phyloP scores from a whole-genome alignment of 306 rosid species.

The Lathyrus sativus region DNA sequence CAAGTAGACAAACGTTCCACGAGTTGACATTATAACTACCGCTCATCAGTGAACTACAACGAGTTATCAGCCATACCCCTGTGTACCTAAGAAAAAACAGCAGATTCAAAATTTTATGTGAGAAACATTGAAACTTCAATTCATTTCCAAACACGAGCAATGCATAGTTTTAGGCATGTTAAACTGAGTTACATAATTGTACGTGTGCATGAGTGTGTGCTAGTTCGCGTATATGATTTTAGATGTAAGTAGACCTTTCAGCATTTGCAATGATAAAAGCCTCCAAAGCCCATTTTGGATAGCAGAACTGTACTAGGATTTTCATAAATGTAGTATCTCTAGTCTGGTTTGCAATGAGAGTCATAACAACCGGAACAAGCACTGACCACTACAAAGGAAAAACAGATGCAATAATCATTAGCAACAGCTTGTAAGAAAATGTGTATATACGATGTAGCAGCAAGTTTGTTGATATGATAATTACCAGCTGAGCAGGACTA shows the following conservation, averaged over 20 bases:
- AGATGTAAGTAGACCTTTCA: constrained; percentile 34
- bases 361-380: constrained; percentile 81
- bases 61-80: constrained; percentile 77
- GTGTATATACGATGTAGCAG: background rate
- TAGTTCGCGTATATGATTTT: background rate
- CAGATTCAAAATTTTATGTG: constrained; percentile 26
- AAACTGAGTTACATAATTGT: background rate
- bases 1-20: constrained; percentile 49
- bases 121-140: background rate
- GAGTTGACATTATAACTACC: constrained; percentile 55
- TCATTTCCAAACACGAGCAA: background rate
- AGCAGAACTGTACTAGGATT: constrained; percentile 55
- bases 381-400: constrained; percentile 68
- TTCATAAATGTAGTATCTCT: constrained; percentile 47
- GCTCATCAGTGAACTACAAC: constrained; percentile 50
- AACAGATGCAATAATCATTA: constrained; percentile 2
- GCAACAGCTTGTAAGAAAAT: constrained; percentile 21
- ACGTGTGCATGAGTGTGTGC: background rate
- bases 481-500: constrained; percentile 84
- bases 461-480: constrained; percentile 24
- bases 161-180: background rate
- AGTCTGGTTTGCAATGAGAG: constrained; percentile 60
- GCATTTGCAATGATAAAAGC: constrained; percentile 76
- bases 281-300: constrained; percentile 88
- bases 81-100: constrained; percentile 55